These are phyloP conservation scores for Fusarium sp. DNA, from an alignment of 2,329 filamentous ascomycete species.

Conservation along the genomic window DNA sequence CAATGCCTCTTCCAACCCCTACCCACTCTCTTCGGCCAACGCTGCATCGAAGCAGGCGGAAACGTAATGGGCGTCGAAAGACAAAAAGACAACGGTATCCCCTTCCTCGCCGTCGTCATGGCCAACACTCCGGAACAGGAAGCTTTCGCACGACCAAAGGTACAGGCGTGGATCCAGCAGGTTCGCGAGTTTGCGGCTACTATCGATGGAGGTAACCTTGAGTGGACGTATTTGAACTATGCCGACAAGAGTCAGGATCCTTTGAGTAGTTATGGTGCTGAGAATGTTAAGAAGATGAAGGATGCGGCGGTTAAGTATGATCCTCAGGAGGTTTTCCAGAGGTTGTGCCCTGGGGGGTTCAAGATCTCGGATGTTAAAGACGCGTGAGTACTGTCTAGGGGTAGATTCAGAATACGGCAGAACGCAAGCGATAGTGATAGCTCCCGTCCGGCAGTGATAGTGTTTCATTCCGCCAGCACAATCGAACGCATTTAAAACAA, in stretches of 20 bases:
- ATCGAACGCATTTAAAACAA: background rate
- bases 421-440: background rate
- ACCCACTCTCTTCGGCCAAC: constrained; percentile 20
- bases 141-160: constrained; percentile 13
- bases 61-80: constrained; percentile 32
- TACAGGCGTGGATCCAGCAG: constrained; percentile 14
- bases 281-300: constrained; percentile 38
- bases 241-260: constrained; percentile 36
- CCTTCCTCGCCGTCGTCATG: constrained; percentile 27
- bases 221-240: constrained; percentile 39
- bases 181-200: constrained; percentile 22
- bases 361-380: constrained; percentile 39
- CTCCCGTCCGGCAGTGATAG: background rate
- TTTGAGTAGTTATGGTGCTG: constrained; percentile 36
- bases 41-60: constrained; percentile 22
- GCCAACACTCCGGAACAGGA: constrained; percentile 21
- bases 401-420: background rate
- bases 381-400: background rate
- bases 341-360: constrained; percentile 32
- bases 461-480: background rate
- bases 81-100: constrained; percentile 20
- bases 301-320: constrained; percentile 40
- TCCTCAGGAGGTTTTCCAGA: constrained; percentile 45
- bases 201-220: constrained; percentile 29
- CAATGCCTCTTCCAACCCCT: constrained; percentile 33